Conservation (phyloP, 768 basidiomycete species). For the Termitomyces sp. region DNA sequence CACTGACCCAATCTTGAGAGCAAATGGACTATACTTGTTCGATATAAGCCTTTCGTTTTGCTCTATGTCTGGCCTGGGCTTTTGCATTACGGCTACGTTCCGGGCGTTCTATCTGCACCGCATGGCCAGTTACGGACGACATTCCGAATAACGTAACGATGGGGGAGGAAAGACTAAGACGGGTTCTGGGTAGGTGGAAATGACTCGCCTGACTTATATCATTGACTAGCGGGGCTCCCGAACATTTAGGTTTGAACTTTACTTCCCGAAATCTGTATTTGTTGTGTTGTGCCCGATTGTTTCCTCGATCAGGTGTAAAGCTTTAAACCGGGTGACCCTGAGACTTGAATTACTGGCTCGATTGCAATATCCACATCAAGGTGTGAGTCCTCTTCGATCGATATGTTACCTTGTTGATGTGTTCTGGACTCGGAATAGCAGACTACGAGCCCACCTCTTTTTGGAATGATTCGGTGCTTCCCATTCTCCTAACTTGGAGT, state of each 20-base stretch:
- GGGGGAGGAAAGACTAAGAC: constrained; percentile 46
- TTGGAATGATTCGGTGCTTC: constrained; percentile 18
- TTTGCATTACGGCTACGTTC: constrained; percentile 84
- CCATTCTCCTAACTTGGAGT: constrained; percentile 12
- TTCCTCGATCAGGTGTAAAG: constrained; percentile 37
- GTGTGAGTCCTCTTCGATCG: constrained; percentile 5
- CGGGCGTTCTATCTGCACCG: constrained; percentile 59
- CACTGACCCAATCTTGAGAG: background rate
- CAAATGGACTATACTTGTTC: constrained; percentile 55
- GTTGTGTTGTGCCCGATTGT: constrained; percentile 34
- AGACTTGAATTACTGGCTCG: constrained; percentile 18
- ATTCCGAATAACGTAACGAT: constrained; percentile 49
- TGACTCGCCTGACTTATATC: constrained; percentile 33
- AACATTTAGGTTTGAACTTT: constrained; percentile 28
- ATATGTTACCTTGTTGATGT: constrained; percentile 7
- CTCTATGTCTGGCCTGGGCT: constrained; percentile 86
- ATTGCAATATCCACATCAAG: constrained; percentile 9
- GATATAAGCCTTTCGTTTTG: constrained; percentile 91
- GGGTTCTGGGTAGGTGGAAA: constrained; percentile 32
- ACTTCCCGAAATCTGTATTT: constrained; percentile 27
- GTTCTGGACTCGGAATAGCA: constrained; percentile 2
- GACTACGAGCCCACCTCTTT: background rate
- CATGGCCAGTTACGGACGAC: constrained; percentile 54
- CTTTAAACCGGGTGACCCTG: constrained; percentile 32
- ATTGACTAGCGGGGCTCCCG: constrained; percentile 20